Conservation (phyloP, 495 filamentous ascomycete species). For the Achaetomiella virescens region DNA sequence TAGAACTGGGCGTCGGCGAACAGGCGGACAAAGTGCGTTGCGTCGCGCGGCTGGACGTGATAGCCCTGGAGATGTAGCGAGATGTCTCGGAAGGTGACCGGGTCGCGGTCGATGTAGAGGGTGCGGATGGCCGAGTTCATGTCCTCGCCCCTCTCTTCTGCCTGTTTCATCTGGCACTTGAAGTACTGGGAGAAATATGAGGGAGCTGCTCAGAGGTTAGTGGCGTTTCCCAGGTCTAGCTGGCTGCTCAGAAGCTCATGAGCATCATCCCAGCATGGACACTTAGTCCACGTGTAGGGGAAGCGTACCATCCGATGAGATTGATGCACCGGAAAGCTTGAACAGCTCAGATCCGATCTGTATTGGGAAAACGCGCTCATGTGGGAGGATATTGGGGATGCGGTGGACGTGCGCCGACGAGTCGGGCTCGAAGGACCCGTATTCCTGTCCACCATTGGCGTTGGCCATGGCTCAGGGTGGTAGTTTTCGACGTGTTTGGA, state of each 20-base stretch:
- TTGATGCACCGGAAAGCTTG: conserved; percentile 86
- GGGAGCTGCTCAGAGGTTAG: conserved; percentile 56
- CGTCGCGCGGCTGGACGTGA: conserved; percentile 75
- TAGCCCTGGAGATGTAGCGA: conserved; percentile 91
- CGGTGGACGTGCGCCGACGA: conserved; percentile 21
- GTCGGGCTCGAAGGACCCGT: neutral
- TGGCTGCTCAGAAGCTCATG: no score
- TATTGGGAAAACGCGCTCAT: conserved; percentile 77
- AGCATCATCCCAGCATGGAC: no score
- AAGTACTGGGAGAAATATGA: conserved; percentile 98
- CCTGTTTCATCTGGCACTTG: conserved; percentile 65
- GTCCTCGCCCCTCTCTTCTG: conserved; percentile 52
- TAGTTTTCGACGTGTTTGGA: no score
- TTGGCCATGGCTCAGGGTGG: neutral
- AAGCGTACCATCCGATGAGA: conserved; percentile 88
- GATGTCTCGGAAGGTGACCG: conserved; percentile 82
- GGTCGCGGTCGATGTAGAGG: conserved; percentile 93
- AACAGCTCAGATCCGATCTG: conserved; percentile 92
- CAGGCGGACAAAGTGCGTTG: conserved; percentile 78
- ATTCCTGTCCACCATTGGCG: neutral
- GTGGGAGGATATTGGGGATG: conserved; percentile 55
- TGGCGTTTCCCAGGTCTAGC: no score
- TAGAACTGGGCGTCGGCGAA: conserved; percentile 98
- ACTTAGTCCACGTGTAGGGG: no score
- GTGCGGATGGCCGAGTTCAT: conserved; percentile 49